phyloP scores from a whole-genome alignment of 2,329 filamentous ascomycete species.

The Graphiopsis chlorocephala region DNA sequence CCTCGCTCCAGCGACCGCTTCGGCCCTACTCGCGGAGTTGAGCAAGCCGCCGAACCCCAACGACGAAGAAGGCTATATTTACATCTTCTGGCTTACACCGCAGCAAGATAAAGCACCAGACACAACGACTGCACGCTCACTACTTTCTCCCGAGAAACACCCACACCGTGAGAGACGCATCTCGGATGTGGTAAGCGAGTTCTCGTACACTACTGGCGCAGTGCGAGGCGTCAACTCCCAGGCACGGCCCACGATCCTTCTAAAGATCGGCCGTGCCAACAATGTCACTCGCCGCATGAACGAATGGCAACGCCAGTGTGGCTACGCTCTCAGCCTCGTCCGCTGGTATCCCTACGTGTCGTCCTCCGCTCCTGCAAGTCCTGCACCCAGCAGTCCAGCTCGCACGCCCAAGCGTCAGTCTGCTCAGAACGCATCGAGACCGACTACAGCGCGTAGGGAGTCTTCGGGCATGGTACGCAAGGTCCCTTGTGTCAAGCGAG shows the following conservation, averaged over 20 bases:
- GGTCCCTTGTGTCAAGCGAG: slow-evolving; percentile 80
- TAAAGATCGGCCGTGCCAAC: slow-evolving; percentile 65
- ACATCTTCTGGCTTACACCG: slow-evolving; percentile 92
- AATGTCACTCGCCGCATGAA: slow-evolving; percentile 91
- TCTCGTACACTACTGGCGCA: slow-evolving; percentile 23
- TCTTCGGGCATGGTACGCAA: slow-evolving; percentile 51
- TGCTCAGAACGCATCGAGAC: slow-evolving; percentile 25
- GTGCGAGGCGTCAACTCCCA: neutral
- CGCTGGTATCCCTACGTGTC: slow-evolving; percentile 83
- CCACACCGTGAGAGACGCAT: slow-evolving; percentile 24
- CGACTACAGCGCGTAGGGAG: slow-evolving; percentile 22
- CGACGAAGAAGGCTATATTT: slow-evolving; percentile 89
- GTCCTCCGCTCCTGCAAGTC: slow-evolving; percentile 21
- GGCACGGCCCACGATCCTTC: slow-evolving; percentile 58
- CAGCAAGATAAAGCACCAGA: slow-evolving; percentile 57
- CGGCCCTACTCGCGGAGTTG: slow-evolving; percentile 72
- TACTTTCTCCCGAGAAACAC: slow-evolving; percentile 29
- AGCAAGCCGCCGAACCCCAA: slow-evolving; percentile 68
- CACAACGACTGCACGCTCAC: slow-evolving; percentile 39
- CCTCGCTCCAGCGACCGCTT: slow-evolving; percentile 65
- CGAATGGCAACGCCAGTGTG: slow-evolving; percentile 91
- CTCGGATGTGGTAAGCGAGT: slow-evolving; percentile 37
- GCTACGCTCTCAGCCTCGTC: slow-evolving; percentile 80
- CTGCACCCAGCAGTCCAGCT: slow-evolving; percentile 4
- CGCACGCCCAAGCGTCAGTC: slow-evolving; percentile 16